Base-by-base conservation (phyloP, 108 stramenopile genomes). In the Pelagomonas calceolata region DNA sequence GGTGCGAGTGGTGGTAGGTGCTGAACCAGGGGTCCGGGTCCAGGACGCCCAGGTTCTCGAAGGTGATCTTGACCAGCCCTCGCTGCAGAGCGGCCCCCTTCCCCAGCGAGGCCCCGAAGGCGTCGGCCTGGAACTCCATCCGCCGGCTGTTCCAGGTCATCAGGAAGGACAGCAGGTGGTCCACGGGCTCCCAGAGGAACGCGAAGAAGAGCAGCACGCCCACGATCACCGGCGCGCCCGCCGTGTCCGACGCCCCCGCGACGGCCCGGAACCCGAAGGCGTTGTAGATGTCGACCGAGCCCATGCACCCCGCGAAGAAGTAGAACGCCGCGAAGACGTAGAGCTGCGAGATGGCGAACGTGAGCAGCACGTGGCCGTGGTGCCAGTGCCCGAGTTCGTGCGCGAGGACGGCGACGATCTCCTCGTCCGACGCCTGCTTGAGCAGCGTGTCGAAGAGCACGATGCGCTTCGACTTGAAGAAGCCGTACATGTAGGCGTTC, bases 401-500 rank as follows among this genome's bases (percentile, higher is more conserved):
- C 36, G 89, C 92, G 66, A 98, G 81, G 74, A 98, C 94, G 66
- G 95, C 91, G 66, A 98, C 72, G 66, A 98, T 87, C 85, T 99
- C 98, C 45, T 88, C 84, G 66, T 87, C 75, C 12, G 81, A 73
- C 32, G 90, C 90, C 74, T 91, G 91, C 35, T 88, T 81, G 76
- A 99, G 77, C 30, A 99, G 84, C 32, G 96, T 99, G 80, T 99
- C 98, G 75, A 93, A 99, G n/a, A 97, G 81, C 26, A 98, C 95
- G 78, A 99, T 98, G 64, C 98, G 88, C 85, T 98, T 96, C 85
- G 94, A 94, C 82, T 88, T 91, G 71, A 92, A 89, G 75, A 96
- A 94, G 30, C 97, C 97, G 86, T 93, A 97, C 89, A 99, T 94
- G 83, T 95, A 99, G 15, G 98, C 98, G 83, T 99, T 99, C 74